Evolutionary conservation across 441 rosid species (phyloP), one percentile per base, ranked within the genome.

Genomic region (Populus trichocarpa): DNA sequence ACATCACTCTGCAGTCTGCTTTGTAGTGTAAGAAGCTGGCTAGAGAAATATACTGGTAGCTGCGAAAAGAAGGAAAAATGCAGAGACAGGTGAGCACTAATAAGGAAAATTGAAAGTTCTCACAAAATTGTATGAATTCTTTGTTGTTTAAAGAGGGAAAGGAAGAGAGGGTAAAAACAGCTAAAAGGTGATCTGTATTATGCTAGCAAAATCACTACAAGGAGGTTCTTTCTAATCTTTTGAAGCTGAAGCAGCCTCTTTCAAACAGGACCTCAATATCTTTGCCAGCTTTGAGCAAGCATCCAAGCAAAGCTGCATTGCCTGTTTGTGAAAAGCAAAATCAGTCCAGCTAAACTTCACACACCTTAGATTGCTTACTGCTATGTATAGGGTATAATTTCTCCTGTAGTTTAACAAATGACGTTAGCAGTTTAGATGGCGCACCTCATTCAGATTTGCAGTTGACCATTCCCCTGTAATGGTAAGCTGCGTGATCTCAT

Each of bases 381-480:
- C 0, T 16, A 53, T 53, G 22, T 16, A 53, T 53, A 16, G 8
- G 61, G 2, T 53, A 53, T 53, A 53, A 6, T 53, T 53, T 53
- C 8, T 53, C 61, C 61, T 18, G 61, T 13, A 26, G 50, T 25
- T 23, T 13, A 30, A 30, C 5, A 10, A 8, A 46, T 33, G 38
- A 26, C 22, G 5, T n/a, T 2, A 22, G 64, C 10, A 63, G 75
- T 12, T 64, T 5, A 75, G 50, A 70, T 10, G 30, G 59, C 53
- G 80, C 81, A 91, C 98, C 92, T 92, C 97, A 59, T 83, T 89
- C 73, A 93, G 80, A 63, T 87, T 89, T 72, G 90, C 85, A 23
- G 93, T 85, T 69, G 94, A 84, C 97, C 95, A 93, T 81, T 92
- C 93, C 74, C 97, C 97, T 0, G 95, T 90, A 77, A 90, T 71